Evolutionary conservation across 768 basidiomycete genomes (phyloP).

Genomic region (Mycena amicta): DNA sequence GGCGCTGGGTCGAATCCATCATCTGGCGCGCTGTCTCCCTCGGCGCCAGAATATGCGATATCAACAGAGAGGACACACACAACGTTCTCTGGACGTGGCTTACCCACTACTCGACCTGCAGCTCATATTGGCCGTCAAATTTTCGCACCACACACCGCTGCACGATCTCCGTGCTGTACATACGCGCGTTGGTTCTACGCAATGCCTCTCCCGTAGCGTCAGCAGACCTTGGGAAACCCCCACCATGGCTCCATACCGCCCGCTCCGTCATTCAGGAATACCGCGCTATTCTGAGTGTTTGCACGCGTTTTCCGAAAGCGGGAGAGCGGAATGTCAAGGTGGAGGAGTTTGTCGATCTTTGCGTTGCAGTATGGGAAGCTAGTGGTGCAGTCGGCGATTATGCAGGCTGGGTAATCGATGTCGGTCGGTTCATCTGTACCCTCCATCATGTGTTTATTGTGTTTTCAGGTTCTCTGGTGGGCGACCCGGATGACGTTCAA

Average conservation of each 20-base stretch:
- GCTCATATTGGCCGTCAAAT: constrained; percentile 71
- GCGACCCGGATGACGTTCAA: constrained; percentile 93
- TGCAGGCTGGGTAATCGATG: constrained; percentile 80
- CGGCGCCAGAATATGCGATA: constrained; percentile 49
- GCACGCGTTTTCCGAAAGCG: constrained; percentile 79
- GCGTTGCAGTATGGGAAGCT: constrained; percentile 81
- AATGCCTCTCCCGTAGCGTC: constrained; percentile 30
- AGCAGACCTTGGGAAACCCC: constrained; percentile 34
- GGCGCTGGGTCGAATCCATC: constrained; percentile 82
- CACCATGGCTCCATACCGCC: constrained; percentile 66
- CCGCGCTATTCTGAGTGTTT: constrained; percentile 63
- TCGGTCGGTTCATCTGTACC: too few species aligned
- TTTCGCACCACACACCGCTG: constrained; percentile 81
- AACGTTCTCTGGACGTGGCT: constrained; percentile 65
- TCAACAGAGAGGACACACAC: constrained; percentile 37
- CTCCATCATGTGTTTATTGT: too few species aligned
- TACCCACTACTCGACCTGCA: constrained; percentile 60
- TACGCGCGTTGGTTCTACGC: constrained; percentile 71
- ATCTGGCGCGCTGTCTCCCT: constrained; percentile 81
- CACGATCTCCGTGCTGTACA: constrained; percentile 66
- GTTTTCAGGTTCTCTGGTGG: too few species aligned
- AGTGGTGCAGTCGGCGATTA: constrained; percentile 63
- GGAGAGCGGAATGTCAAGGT: constrained; percentile 79
- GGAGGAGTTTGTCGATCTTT: constrained; percentile 81
- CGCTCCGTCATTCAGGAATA: constrained; percentile 73